Evolutionary conservation across 768 basidiomycete species (phyloP), one percentile per base, ranked within the genome.

Genomic region (Trametes cingulata): DNA sequence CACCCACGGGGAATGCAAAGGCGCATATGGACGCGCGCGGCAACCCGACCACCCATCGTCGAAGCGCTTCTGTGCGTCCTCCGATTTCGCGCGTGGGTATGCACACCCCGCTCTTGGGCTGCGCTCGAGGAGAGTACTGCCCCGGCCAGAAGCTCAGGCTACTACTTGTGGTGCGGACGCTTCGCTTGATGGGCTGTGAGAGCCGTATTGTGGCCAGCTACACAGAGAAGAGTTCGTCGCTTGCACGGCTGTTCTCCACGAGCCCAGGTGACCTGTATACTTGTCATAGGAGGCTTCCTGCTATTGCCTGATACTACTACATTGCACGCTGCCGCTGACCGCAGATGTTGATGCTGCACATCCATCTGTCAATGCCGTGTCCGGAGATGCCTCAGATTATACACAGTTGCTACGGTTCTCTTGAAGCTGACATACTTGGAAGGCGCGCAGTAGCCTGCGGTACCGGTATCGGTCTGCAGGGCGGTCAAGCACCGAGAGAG

Each of bases 311-410:
- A 22, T 46, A 27, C 6, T 15, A 15, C 46, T 33, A 17, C 17
- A 46, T 20, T 25, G 25, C 45, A 6, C 6, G 15, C 6, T 24
- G 22, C 8, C 6, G n/a, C n/a, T n/a, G 46, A 33, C 7, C 14
- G 27, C 46, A 27, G 46, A 27, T 6, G 24, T 12, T 22, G 45
- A 25, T 25, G 12, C 22, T 2, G 25, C 25, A 20, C 24, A 22
- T 53, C 17, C 22, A 54, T 54, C 53, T 54, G 53, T 54, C 53
- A 46, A 19, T 29, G 52, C n/a, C 29, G 48, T 22, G 25, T 35
- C 33, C 27, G 10, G 35, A 51, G 13, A 40, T 27, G 19, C 50
- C 19, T 2, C n/a, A n/a, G 24, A 35, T 10, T 36, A 15, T 45
- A 22, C 42, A 35, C 42, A 46, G 53, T 54, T 54, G 53, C 53